These are phyloP conservation scores for Chalciporus sp. DNA, from an alignment of 1,284 basidiomycete genomes.

Conservation along the genomic window DNA sequence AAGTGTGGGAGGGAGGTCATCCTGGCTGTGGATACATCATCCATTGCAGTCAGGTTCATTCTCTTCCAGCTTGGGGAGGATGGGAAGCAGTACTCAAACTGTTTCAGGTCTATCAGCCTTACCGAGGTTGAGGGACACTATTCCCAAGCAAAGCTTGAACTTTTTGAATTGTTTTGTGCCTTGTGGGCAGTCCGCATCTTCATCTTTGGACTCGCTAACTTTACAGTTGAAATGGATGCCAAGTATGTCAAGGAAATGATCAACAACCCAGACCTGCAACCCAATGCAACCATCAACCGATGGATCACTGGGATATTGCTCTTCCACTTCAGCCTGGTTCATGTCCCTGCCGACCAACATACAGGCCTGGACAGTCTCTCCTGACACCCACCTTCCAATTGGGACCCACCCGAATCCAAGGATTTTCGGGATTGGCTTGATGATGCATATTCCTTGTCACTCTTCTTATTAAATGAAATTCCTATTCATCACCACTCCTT, in stretches of 20 bases:
- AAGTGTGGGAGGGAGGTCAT: conserved; percentile 28
- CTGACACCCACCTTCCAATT: conserved; percentile 9
- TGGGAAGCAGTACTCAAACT: conserved; percentile 19
- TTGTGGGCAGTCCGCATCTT: background rate
- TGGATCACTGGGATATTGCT: conserved; percentile 43
- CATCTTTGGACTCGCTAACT: background rate
- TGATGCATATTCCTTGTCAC: conserved; percentile 6
- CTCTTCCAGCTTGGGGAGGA: conserved; percentile 33
- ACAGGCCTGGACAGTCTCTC: conserved; percentile 43
- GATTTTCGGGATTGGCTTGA: conserved; percentile 2
- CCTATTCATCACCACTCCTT: background rate
- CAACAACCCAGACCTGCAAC: conserved; percentile 18
- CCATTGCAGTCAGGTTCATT: conserved; percentile 36
- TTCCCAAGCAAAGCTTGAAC: conserved; percentile 45
- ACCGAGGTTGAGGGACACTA: conserved; percentile 39
- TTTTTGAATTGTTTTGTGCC: conserved; percentile 41
- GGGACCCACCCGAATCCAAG: conserved; percentile 20
- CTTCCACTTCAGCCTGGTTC: conserved; percentile 36
- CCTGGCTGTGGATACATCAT: conserved; percentile 39
- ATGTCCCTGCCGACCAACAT: conserved; percentile 25
- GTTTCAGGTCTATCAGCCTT: conserved; percentile 39
- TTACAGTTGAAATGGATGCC: background rate
- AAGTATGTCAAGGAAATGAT: conserved; percentile 17
- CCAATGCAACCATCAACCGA: conserved; percentile 38
- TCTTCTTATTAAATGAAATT: background rate